A percentile compares a stretch with the other conserved stretches of the same genome.
These are phyloP conservation scores for Aspergillus cristatus DNA, from an alignment of 495 filamentous ascomycete genomes.

Conservation along the genomic window DNA sequence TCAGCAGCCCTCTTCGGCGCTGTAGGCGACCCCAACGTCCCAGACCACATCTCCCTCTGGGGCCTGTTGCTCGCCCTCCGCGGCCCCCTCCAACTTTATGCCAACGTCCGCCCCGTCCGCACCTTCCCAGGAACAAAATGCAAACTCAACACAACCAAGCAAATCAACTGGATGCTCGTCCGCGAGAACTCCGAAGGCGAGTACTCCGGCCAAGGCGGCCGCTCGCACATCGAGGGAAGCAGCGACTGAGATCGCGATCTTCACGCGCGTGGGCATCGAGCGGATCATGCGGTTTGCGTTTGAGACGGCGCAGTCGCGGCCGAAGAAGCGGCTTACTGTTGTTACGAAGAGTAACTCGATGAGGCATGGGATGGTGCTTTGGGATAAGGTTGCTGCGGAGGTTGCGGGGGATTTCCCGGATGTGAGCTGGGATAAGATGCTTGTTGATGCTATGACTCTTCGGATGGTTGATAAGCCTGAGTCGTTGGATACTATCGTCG, in stretches of 20 bases:
- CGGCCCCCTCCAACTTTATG: constrained; percentile 41
- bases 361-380: constrained; percentile 41
- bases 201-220: constrained; percentile 42
- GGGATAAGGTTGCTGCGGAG: constrained; percentile 34
- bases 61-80: constrained; percentile 38
- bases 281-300: constrained; percentile 43
- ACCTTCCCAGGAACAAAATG: constrained; percentile 37
- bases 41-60: constrained; percentile 44
- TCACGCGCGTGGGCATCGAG: constrained; percentile 38
- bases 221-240: constrained; percentile 36
- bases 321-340: constrained; percentile 39
- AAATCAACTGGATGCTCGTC: constrained; percentile 42
- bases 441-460: constrained; percentile 45
- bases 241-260: constrained; percentile 40
- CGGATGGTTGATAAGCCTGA: constrained; percentile 40
- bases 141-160: constrained; percentile 28
- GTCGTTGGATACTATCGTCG: constrained; percentile 42
- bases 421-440: constrained; percentile 40
- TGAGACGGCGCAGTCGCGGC: constrained; percentile 27
- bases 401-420: constrained; percentile 38
- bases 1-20: constrained; percentile 39
- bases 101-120: constrained; percentile 40
- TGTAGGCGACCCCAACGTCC: constrained; percentile 39
- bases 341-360: constrained; percentile 46
- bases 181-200: constrained; percentile 45